These are phyloP conservation scores for Metschnikowia lunata DNA, from an alignment of 805 yeast genomes.

Conservation along the genomic window DNA sequence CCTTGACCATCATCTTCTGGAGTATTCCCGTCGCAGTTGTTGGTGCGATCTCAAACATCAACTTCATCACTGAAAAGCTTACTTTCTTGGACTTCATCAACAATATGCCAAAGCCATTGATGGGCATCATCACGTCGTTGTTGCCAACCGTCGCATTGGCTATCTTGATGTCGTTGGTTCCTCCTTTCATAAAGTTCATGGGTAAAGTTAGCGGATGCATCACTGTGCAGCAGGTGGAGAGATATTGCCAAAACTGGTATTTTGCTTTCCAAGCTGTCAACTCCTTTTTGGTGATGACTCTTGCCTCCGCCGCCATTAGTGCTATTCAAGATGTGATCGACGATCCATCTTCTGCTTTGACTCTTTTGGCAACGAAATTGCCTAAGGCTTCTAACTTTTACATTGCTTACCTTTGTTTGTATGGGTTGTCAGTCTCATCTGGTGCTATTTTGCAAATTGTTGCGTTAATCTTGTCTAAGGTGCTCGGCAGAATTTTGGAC, in stretches of 20 bases:
- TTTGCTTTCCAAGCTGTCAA: constrained; percentile 89
- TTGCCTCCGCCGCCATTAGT: constrained; percentile 77
- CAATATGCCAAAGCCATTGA: constrained; percentile 61
- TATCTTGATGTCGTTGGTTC: constrained; percentile 79
- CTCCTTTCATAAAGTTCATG: constrained; percentile 72
- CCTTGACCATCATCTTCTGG: constrained; percentile 80
- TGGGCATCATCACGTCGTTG: constrained; percentile 85
- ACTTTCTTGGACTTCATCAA: constrained; percentile 73
- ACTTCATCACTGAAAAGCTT: constrained; percentile 63
- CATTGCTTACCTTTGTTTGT: constrained; percentile 74
- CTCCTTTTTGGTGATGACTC: constrained; percentile 78
- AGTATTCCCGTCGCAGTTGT: constrained; percentile 97
- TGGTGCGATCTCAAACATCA: constrained; percentile 86
- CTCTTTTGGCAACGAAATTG: constrained; percentile 64
- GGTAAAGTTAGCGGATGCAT: constrained; percentile 73
- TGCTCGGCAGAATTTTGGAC: constrained; percentile 69
- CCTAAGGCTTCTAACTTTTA: constrained; percentile 92
- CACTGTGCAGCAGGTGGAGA: constrained; percentile 68
- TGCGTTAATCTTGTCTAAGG: constrained; percentile 63
- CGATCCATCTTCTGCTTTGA: constrained; percentile 69
- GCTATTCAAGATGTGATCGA: constrained; percentile 64
- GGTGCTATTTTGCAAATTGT: constrained; percentile 73
- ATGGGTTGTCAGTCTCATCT: constrained; percentile 77
- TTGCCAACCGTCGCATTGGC: constrained; percentile 81
- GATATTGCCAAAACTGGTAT: constrained; percentile 82